Percentiles rank a stretch among this genome's conserved stretches.
Conservation (phyloP, 805 yeast species). For the Ogataea nitratoaversa region DNA sequence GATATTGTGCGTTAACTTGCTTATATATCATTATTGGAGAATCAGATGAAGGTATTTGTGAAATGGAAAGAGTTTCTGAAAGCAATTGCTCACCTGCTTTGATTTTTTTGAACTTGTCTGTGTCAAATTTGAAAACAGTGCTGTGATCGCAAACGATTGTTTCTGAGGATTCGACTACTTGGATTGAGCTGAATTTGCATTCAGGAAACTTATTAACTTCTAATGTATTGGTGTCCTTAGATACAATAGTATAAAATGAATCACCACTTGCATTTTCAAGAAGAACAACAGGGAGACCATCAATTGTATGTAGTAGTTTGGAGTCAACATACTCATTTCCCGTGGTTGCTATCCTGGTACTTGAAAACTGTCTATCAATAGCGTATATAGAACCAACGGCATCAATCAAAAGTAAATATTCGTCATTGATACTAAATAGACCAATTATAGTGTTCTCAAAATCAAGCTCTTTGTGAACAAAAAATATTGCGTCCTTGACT, state of each 20-base stretch:
- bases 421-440: slow-evolving; percentile 5
- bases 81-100: slow-evolving; percentile 4
- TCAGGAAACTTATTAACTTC: slow-evolving; percentile 4
- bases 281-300: slow-evolving; percentile 5
- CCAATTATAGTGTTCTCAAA: slow-evolving; percentile 13
- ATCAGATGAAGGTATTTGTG: neutral
- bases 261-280: slow-evolving; percentile 4
- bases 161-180: slow-evolving; percentile 2
- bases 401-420: slow-evolving; percentile 8
- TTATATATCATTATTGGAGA: slow-evolving; percentile 2
- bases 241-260: neutral
- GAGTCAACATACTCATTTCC: slow-evolving; percentile 1
- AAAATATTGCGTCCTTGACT: slow-evolving; percentile 4
- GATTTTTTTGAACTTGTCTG: slow-evolving; percentile 6
- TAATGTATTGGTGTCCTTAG: neutral
- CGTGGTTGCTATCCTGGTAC: neutral
- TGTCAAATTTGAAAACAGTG: slow-evolving; percentile 10
- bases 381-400: slow-evolving; percentile 5
- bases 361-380: slow-evolving; percentile 4
- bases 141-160: slow-evolving; percentile 10
- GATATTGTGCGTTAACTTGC: slow-evolving; percentile 15
- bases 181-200: slow-evolving; percentile 10
- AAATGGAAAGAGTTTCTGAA: neutral
- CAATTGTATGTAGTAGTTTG: slow-evolving; percentile 4
- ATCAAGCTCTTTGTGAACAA: slow-evolving; percentile 16